Evolutionary conservation across 352 stramenopile species (phyloP).

Genomic region (Pythium rhizo-oryzae): DNA sequence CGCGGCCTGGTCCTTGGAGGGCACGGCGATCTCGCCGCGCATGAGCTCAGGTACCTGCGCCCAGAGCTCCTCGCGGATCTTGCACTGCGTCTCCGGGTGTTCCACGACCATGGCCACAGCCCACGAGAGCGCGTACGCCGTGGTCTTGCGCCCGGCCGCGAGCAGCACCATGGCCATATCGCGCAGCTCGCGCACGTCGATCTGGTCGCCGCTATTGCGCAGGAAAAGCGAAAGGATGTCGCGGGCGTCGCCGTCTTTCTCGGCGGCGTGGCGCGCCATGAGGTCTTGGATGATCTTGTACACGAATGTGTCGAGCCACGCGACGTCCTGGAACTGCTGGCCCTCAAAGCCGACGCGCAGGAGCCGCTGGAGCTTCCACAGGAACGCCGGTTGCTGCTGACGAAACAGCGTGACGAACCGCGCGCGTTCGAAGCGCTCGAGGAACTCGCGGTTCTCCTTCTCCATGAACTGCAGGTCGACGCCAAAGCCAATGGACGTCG

Average conservation of each 20-base stretch:
- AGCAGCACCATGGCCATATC: conserved; percentile 80
- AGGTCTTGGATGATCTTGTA: conserved; percentile 36
- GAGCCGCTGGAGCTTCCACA: conserved; percentile 48
- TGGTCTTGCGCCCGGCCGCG: conserved; percentile 74
- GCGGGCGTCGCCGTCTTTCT: not conserved
- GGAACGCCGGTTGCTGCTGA: conserved; percentile 44
- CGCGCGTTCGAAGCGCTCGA: conserved; percentile 18
- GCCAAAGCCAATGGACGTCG: conserved; percentile 73
- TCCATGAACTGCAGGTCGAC: conserved; percentile 32
- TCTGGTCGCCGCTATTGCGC: not conserved
- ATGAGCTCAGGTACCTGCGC: conserved; percentile 42
- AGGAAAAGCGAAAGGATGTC: conserved; percentile 48
- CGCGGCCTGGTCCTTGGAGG: conserved; percentile 47
- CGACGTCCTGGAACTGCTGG: conserved; percentile 37
- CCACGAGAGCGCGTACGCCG: conserved; percentile 61
- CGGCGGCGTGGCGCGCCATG: conserved; percentile 16
- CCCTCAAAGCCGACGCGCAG: conserved; percentile 36
- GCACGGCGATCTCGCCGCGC: conserved; percentile 17
- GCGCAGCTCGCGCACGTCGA: conserved; percentile 41
- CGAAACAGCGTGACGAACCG: conserved; percentile 24
- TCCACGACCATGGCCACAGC: conserved; percentile 77
- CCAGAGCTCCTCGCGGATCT: conserved; percentile 56
- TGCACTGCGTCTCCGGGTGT: conserved; percentile 43
- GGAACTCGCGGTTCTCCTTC: conserved; percentile 28
- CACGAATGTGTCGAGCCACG: conserved; percentile 26